These are phyloP conservation scores for Balakata baccata DNA, from an alignment of 345 rosid species.

Conservation along the genomic window DNA sequence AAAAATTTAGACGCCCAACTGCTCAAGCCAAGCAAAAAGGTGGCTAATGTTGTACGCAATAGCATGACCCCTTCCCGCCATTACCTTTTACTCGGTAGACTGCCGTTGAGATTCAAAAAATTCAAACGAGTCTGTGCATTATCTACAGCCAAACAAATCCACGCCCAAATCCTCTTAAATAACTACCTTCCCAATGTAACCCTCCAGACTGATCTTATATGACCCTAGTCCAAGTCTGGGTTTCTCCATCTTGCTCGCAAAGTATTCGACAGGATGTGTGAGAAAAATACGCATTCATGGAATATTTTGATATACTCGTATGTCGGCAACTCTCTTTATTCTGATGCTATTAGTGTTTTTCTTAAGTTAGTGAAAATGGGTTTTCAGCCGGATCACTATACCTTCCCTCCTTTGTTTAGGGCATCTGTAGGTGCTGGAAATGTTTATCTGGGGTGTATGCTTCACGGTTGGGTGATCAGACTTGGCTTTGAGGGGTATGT, in stretches of 20 bases:
- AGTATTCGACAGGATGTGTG: conserved; percentile 20
- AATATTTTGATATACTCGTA: conserved; percentile 25
- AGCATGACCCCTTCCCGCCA: too few species aligned
- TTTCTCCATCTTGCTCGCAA: conserved; percentile 16
- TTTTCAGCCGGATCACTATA: conserved; percentile 27
- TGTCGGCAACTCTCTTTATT: conserved; percentile 16
- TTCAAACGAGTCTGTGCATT: neutral
- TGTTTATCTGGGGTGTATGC: conserved; percentile 13
- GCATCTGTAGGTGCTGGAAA: conserved; percentile 14
- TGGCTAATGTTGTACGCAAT: too few species aligned
- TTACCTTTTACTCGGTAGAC: too few species aligned
- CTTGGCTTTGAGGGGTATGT: conserved; percentile 27
- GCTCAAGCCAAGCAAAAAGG: too few species aligned
- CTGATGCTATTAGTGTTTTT: conserved; percentile 16
- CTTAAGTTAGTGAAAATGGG: conserved; percentile 6
- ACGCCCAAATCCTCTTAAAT: conserved; percentile 17
- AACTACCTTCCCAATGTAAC: conserved; percentile 10
- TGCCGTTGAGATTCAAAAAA: neutral
- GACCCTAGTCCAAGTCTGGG: conserved; percentile 16
- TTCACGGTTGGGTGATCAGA: conserved; percentile 24
- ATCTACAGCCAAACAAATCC: conserved; percentile 18
- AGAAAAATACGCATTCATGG: conserved; percentile 28
- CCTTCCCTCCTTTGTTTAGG: conserved; percentile 25
- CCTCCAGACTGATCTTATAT: conserved; percentile 22
- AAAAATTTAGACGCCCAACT: too few species aligned